Base-by-base conservation (phyloP, 768 basidiomycete species). In the Collybia mongolica region DNA sequence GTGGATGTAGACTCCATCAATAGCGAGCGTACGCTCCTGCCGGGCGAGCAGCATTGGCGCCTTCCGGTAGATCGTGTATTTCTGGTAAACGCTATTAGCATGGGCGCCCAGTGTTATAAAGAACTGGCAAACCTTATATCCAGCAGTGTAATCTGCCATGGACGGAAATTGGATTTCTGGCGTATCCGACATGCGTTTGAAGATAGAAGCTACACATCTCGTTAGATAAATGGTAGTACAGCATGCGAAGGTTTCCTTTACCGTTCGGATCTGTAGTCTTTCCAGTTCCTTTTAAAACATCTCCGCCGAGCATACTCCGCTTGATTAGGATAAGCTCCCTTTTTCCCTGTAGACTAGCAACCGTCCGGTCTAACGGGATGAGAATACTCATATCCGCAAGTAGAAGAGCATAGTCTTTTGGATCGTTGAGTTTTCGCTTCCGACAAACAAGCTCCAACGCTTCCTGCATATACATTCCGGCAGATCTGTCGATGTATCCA, bases 391-490 rank as follows among this genome's bases (percentile, higher is more conserved):
- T 76, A 49, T 84, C 81, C 1, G 76, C 74, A 40, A 89, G 69
- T 36, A 95, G 71, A 18, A 98, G 77, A 1, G 90, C 91, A 70
- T 93, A 98, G 51, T 93, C 87, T 50, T 87, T 82, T 24, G 88
- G 79, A 58, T 86, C 79, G 20, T 72, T 68, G 23, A 91, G 67
- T 60, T 82, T 83, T 43, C 86, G 79, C 61, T 81, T 82, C 32
- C 80, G 75, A 63, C 90, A 93, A 1, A 92, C 86, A 18, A 85
- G 74, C 54, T 97, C 96, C 19, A 97, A 79, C 1, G 92, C 91
- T 66, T 98, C 96, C 59, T 95, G 93, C 82, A 98, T 88, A 65
- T 98, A 98, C 87, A 93, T 97, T 7, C 90, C 93, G 12, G 90
- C 84, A 7, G 93, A 84, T 5, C 88, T 91, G 60, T 36, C 29